Evolutionary conservation across 2,329 filamentous ascomycete genomes (phyloP), one percentile per base, ranked within the genome.

Genomic region (Colletotrichum noveboracense): DNA sequence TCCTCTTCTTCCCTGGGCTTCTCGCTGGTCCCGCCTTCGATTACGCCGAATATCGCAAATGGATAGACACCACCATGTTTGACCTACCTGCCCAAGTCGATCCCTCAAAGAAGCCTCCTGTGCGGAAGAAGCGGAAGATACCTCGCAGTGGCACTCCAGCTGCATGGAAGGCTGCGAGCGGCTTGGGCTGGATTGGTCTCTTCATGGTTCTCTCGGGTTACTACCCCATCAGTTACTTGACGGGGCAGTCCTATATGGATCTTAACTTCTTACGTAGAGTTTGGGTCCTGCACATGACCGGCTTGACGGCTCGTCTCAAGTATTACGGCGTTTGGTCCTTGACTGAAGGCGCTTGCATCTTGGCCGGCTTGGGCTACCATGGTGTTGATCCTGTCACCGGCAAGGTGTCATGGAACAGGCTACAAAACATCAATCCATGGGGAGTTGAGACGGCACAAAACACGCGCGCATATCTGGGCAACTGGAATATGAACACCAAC

Each of bases 401-500:
- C 74, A 95, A 94, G 82, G 93, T 97, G 2, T 94, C 93, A 75
- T 99, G 97, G 87, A 93, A 98, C 81, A 93, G 96, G 32, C 88
- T 98, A 21, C 94, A 95, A 79, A 99, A 99, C 82, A 95, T 99
- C 79, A 93, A 94, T 78, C 94, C 97, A 0, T 93, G 93, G 89
- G 92, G 91, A 4, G 94, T 99, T 32, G 97, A 99, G 86, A 89
- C 92, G 1, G 97, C 96, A 1, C 96, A 98, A 85, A 99, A 98
- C 83, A 94, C 95, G n/a, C 93, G 96, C 70, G 96, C 92, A 3
- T 98, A 97, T 80, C 90, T 99, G 5, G 96, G 93, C 65, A 94
- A 92, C 81, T 99, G 97, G 97, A 99, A 99, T 84, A 98, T 98
- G 87, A 98, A 98, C 85, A 99, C 97, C 14, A 99, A 98, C 84